Conservation (phyloP, 768 basidiomycete genomes). For the Tricholoma bakamatsutake region DNA sequence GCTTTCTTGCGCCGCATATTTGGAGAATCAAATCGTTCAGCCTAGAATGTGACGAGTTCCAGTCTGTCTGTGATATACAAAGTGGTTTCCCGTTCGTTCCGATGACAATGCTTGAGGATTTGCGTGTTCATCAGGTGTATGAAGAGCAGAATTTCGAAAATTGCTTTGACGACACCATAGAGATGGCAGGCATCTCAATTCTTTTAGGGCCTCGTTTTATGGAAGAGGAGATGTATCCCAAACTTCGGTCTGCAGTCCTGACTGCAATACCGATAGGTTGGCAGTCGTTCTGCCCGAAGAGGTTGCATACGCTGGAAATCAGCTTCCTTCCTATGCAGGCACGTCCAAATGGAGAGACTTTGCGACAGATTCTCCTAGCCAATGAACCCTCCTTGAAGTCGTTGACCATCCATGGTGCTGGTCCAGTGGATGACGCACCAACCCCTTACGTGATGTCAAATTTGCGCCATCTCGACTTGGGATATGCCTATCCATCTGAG, state of each 20-base stretch:
- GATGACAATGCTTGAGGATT: background rate
- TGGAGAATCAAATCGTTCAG: slow-evolving; percentile 3
- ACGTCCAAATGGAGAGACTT: background rate
- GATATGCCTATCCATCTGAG: background rate
- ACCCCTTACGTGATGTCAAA: background rate
- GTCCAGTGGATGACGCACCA: background rate
- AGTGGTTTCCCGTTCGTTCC: background rate
- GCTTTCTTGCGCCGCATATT: background rate
- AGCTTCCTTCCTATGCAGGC: background rate
- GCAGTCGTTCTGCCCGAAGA: slow-evolving; percentile 3
- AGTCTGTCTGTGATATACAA: background rate
- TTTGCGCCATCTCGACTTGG: background rate
- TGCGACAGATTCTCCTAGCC: slow-evolving; percentile 1
- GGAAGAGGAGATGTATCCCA: background rate
- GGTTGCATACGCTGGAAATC: slow-evolving; percentile 2
- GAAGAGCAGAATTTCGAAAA: background rate
- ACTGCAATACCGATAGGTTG: slow-evolving; percentile 3
- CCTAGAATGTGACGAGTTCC: slow-evolving; percentile 4
- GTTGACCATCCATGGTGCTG: background rate
- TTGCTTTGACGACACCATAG: background rate
- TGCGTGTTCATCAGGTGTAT: background rate
- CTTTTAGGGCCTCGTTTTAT: background rate
- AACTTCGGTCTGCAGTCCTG: background rate
- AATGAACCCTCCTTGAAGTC: slow-evolving; percentile 7
- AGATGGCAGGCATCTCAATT: background rate